phyloP scores from a whole-genome alignment of 345 rosid genomes.

The Xanthoceras sorbifolium region DNA sequence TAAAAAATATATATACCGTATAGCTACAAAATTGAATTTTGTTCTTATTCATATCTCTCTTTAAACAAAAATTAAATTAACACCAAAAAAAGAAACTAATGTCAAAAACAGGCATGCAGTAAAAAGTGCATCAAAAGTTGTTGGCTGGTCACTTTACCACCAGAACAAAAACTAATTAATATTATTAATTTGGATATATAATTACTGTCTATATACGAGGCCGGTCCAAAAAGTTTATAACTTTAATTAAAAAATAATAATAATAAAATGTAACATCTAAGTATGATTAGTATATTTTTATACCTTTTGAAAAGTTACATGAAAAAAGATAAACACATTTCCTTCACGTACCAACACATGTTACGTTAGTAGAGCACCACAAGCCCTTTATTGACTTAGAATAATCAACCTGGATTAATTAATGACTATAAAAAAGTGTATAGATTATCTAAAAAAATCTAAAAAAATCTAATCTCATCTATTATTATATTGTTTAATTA shows the following conservation, averaged over 20 bases:
- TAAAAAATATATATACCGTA: not conserved
- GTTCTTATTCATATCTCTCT: not conserved
- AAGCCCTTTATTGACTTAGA: not conserved
- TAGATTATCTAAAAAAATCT: not conserved
- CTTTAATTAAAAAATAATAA: not conserved
- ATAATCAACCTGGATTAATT: not conserved
- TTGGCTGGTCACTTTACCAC: not conserved
- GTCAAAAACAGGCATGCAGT: not conserved
- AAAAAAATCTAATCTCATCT: constrained; percentile 9
- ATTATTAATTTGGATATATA: not conserved
- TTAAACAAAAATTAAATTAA: not conserved
- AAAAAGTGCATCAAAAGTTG: not conserved
- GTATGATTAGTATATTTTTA: not conserved
- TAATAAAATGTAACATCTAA: not conserved
- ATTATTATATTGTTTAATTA: not conserved
- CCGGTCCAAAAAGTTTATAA: not conserved
- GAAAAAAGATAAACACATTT: not conserved
- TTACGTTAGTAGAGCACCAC: not conserved
- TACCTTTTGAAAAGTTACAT: not conserved
- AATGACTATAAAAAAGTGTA: not conserved
- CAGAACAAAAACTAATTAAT: not conserved
- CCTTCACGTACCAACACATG: not conserved
- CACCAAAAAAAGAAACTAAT: not conserved
- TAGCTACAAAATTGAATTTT: not conserved
- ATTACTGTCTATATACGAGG: not conserved